Conservation (phyloP, 1,284 basidiomycete genomes). For the Sanghuangporus weigelae region DNA sequence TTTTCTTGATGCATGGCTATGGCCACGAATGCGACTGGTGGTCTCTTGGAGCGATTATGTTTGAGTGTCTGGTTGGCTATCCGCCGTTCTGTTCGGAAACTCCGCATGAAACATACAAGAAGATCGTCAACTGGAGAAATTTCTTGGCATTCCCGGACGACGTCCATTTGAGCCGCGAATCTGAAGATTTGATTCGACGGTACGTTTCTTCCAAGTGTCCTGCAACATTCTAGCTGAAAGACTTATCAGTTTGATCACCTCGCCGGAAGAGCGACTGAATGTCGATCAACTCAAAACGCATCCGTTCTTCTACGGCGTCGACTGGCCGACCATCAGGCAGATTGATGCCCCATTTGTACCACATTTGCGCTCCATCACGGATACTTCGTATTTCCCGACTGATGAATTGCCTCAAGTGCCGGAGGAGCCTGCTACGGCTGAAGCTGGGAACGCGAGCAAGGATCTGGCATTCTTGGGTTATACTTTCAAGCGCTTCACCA, state of each 20-base stretch:
- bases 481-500: slow-evolving; percentile 30
- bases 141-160: slow-evolving; percentile 95
- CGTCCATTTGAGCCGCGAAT: slow-evolving; percentile 89
- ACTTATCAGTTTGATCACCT: slow-evolving; percentile 65
- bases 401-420: slow-evolving; percentile 57
- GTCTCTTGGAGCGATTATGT: slow-evolving; percentile 97
- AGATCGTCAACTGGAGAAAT: slow-evolving; percentile 94
- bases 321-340: slow-evolving; percentile 56
- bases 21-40: slow-evolving; percentile 99
- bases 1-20: slow-evolving; percentile 96
- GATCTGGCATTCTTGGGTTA: slow-evolving; percentile 52
- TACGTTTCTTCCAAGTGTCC: slow-evolving; percentile 27
- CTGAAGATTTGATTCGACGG: slow-evolving; percentile 87
- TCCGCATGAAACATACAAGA: slow-evolving; percentile 97
- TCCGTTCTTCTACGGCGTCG: slow-evolving; percentile 53
- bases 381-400: slow-evolving; percentile 62
- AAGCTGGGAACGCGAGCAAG: slow-evolving; percentile 36
- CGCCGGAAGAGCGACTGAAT: slow-evolving; percentile 72
- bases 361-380: slow-evolving; percentile 53
- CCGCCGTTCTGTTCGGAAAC: slow-evolving; percentile 98
- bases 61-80: slow-evolving; percentile 96
- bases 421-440: slow-evolving; percentile 34
- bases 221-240: background rate
- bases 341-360: slow-evolving; percentile 67
- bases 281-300: slow-evolving; percentile 47